Evolutionary conservation across 805 yeast species (phyloP), one percentile per base, ranked within the genome.

Genomic region (Yarrowia sp.): DNA sequence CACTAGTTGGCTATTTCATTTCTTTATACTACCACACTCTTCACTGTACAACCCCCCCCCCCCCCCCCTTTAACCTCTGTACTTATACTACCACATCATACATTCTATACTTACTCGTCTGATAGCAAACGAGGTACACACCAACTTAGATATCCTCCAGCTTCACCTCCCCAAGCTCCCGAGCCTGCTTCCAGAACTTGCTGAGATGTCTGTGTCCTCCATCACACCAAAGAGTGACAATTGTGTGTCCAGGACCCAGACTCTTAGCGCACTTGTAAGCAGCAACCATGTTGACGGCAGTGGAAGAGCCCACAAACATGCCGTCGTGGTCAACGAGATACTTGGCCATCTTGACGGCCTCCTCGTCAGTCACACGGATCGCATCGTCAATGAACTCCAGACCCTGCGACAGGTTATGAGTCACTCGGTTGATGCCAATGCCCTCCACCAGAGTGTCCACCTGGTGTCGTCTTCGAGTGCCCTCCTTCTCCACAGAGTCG

Each of bases 361-460:
- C 88, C 0, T 76, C 80, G 69, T 93, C 99, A 1, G 83, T 73
- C 1, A 93, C 96, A 63, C 91, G 77, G 18, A 89, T 78, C 0
- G 97, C 86, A 65, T 85, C 92, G 70, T 90, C 96, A 13, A 93
- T 84, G 63, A 72, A 80, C 1, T 73, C 70, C 67, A 88, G 90
- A 1, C 90, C 98, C 55, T 80, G 81, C 47, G 78, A 74, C 72
- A 93, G 89, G 72, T 93, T 93, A 69, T 82, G 81, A 0, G 99
- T 93, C 24, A 94, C 76, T 65, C 99, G 78, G 68, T 90, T 94
- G 63, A 93, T 75, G 0, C 99, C 99, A 27, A 93, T 87, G 0
- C 99, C 99, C 73, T 93, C 99, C 3, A 93, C 86, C 1, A 92
- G 70, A 0, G 98, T 94, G 72, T 93, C 99, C 1, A 93, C 98